Evolutionary conservation across 2,329 filamentous ascomycete genomes (phyloP).

Genomic region (Aspergillus fumigatus): DNA sequence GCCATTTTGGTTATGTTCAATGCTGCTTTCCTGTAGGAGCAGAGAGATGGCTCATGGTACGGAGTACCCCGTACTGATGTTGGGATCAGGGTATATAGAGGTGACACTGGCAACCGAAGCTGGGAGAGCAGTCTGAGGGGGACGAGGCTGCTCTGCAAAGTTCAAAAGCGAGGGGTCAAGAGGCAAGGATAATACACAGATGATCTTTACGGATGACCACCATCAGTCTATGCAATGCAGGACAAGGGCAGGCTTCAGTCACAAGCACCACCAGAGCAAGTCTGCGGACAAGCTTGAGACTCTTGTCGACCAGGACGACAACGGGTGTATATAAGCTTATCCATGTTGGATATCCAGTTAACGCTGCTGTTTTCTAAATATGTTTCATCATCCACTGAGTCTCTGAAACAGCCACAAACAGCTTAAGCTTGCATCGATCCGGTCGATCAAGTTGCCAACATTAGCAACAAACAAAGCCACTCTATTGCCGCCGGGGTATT

Average conservation of each 20-base stretch:
- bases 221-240: neutral
- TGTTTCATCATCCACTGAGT: neutral
- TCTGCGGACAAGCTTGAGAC: neutral
- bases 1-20: constrained; percentile 19
- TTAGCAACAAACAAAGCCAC: neutral
- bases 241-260: neutral
- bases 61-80: no score
- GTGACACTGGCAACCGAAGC: neutral
- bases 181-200: neutral
- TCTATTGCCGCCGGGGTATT: neutral
- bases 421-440: neutral
- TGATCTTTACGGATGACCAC: neutral
- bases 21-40: neutral
- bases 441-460: neutral
- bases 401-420: neutral
- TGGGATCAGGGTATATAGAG: neutral
- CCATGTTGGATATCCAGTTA: neutral
- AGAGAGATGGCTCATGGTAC: neutral
- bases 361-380: neutral
- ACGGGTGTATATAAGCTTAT: neutral
- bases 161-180: neutral
- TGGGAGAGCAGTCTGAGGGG: neutral
- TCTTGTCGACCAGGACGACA: neutral
- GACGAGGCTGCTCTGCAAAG: neutral
- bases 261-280: neutral